These are phyloP conservation scores for Penstemon barbatus DNA, from an alignment of 257 asterid species.

Conservation along the genomic window DNA sequence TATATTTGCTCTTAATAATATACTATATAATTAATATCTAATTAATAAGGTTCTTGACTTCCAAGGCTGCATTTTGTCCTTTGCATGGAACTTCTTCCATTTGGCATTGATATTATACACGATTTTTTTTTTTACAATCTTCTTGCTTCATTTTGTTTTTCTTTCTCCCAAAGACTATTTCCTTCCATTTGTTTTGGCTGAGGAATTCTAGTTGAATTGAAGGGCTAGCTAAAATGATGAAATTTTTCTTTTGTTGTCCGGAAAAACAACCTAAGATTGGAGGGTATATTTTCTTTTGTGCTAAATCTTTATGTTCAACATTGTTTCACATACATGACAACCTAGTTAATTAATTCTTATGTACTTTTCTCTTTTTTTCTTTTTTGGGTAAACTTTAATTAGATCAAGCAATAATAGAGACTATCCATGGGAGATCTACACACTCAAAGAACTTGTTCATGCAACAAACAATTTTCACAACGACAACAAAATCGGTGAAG, in stretches of 20 bases:
- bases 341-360: not conserved
- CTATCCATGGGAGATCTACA: slow-evolving; percentile 73
- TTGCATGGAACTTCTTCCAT: slow-evolving; percentile 19
- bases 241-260: slow-evolving; percentile 32
- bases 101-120: slow-evolving; percentile 36
- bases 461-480: slow-evolving; percentile 76
- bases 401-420: slow-evolving; percentile 40
- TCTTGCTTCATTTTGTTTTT: not conserved
- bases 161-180: not conserved
- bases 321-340: not conserved
- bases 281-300: slow-evolving; percentile 27
- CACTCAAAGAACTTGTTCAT: slow-evolving; percentile 61
- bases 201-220: not conserved
- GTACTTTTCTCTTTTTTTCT: not conserved
- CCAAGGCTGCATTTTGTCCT: slow-evolving; percentile 42
- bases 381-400: not conserved
- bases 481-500: slow-evolving; percentile 80
- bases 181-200: slow-evolving; percentile 18
- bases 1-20: not conserved
- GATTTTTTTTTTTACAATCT: slow-evolving; percentile 18
- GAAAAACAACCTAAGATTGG: slow-evolving; percentile 27
- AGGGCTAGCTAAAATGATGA: slow-evolving; percentile 20
- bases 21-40: not conserved
- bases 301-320: not conserved
- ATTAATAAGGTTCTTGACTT: slow-evolving; percentile 32